Conservation (phyloP, 176 grass and related monocot genomes). For the Oryza nivara region DNA sequence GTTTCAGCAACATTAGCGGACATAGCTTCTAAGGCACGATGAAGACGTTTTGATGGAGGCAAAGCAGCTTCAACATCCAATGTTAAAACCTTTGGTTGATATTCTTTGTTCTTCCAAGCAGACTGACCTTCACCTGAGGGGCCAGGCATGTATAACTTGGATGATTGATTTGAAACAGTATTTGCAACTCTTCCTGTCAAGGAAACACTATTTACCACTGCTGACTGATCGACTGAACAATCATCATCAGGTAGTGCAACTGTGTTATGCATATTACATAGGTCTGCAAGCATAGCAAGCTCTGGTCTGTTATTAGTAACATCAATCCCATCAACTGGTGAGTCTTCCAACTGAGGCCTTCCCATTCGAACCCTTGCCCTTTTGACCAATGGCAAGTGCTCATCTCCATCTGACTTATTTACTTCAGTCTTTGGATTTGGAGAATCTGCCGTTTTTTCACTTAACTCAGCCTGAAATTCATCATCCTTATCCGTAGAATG, state of each 20-base stretch:
- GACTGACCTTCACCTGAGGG: conserved; percentile 35
- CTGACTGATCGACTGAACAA: conserved; percentile 16
- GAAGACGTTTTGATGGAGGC: conserved; percentile 99
- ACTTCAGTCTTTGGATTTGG: conserved; percentile 71
- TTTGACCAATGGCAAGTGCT: conserved; percentile 96
- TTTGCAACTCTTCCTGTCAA: conserved; percentile 22
- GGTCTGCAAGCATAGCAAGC: conserved; percentile 21
- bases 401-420: conserved; percentile 84
- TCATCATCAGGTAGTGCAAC: conserved; percentile 25
- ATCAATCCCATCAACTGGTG: conserved; percentile 39
- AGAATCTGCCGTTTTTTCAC: conserved; percentile 46
- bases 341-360: conserved; percentile 58
- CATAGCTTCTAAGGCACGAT: conserved; percentile 97
- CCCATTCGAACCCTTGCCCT: conserved; percentile 96
- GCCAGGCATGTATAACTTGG: conserved; percentile 38
- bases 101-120: conserved; percentile 69
- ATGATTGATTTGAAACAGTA: conserved; percentile 35
- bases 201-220: conserved; percentile 37
- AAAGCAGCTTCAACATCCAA: conserved; percentile 96
- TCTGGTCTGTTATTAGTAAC: conserved; percentile 38
- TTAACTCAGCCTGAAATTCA: conserved; percentile 45
- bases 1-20: conserved; percentile 86
- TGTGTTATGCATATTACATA: conserved; percentile 30
- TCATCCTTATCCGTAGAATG: conserved; percentile 44
- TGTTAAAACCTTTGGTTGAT: conserved; percentile 56